Evolutionary conservation across 441 rosid species (phyloP).

Genomic region (Viola pubescens): DNA sequence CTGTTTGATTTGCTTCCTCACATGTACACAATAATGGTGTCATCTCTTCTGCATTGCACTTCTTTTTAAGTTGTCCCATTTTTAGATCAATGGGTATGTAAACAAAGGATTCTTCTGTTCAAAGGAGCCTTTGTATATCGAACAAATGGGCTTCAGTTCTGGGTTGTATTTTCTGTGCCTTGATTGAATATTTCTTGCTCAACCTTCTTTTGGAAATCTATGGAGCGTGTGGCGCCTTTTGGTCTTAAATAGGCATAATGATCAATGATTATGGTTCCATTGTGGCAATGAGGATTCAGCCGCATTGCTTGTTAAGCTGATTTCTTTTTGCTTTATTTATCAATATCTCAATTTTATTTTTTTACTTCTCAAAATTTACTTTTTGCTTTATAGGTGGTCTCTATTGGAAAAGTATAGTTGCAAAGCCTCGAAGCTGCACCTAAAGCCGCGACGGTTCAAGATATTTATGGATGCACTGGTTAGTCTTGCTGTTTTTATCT

Average conservation of each 20-base stretch:
- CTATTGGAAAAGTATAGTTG: slow-evolving; percentile 95
- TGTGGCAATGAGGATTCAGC: neutral
- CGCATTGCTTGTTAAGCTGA: neutral
- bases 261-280: neutral
- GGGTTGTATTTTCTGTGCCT: no score
- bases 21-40: neutral
- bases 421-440: slow-evolving; percentile 97
- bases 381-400: slow-evolving; percentile 76
- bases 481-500: slow-evolving; percentile 31
- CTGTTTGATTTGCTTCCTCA: neutral
- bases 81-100: no score
- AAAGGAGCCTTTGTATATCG: no score
- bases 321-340: neutral
- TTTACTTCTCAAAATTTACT: neutral
- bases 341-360: neutral
- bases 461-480: slow-evolving; percentile 94
- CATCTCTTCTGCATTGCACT: no score
- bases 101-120: no score
- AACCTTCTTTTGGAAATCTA: neutral
- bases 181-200: neutral
- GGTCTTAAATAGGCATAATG: no score
- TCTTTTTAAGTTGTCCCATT: no score
- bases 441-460: slow-evolving; percentile 93
- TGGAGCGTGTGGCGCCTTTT: neutral
- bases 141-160: no score